phyloP scores from a whole-genome alignment of 2,329 filamentous ascomycete species.

The Macrophomina phaseolina region DNA sequence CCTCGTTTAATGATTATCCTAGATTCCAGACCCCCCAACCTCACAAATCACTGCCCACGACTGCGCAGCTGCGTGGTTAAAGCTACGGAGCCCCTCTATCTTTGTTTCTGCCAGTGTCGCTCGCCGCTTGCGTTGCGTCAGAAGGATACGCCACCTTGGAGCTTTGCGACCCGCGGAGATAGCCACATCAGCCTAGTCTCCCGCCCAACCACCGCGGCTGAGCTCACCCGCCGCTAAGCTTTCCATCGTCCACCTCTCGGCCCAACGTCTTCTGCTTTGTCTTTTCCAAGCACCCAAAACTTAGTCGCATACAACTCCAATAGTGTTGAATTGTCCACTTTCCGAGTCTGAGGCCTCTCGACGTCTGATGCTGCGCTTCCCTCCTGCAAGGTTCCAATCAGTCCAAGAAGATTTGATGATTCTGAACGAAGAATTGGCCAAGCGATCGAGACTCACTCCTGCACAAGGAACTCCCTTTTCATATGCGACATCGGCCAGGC shows the following conservation, averaged over 20 bases:
- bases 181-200: not conserved
- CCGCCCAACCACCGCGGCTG: not conserved
- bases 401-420: not conserved
- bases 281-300: not conserved
- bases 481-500: no score
- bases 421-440: no score
- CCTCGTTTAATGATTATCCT: slow-evolving; percentile 21
- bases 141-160: not conserved
- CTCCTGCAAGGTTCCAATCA: not conserved
- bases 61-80: not conserved
- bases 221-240: not conserved
- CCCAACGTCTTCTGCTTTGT: not conserved
- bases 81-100: not conserved
- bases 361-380: no score
- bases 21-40: slow-evolving; percentile 22
- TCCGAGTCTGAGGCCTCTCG: no score
- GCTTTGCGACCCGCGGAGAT: slow-evolving; percentile 15
- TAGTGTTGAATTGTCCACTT: no score
- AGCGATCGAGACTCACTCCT: no score
- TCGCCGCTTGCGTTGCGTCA: slow-evolving; percentile 1
- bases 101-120: not conserved
- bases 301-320: no score
- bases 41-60: slow-evolving; percentile 21
- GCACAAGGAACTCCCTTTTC: no score
- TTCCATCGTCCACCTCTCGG: not conserved